Evolutionary conservation across 1,284 basidiomycete species (phyloP).

Genomic region (Tilletiopsis washingtonensis): DNA sequence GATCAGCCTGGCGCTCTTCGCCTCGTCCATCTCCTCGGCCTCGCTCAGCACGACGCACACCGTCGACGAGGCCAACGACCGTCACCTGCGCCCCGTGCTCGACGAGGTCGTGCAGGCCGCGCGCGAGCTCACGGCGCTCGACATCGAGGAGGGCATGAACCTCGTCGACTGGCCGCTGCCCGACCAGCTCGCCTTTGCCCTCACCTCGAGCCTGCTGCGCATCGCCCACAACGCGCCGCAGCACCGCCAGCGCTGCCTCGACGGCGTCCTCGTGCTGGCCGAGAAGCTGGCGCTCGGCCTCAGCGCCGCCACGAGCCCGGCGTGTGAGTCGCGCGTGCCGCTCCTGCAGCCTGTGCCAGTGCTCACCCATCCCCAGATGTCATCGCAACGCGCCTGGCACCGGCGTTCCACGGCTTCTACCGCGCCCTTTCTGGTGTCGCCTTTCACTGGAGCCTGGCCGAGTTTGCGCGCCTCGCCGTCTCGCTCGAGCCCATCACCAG

Average conservation of each 20-base stretch:
- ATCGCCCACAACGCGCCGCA: constrained; percentile 57
- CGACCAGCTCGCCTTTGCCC: constrained; percentile 40
- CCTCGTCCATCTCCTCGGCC: constrained; percentile 36
- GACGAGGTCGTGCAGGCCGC: constrained; percentile 25
- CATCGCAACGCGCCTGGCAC: constrained; percentile 63
- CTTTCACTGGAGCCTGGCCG: constrained; percentile 63
- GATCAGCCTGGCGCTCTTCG: constrained; percentile 42
- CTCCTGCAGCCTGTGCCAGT: neutral
- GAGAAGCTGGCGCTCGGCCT: constrained; percentile 13
- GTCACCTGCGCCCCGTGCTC: constrained; percentile 34
- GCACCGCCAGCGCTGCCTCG: constrained; percentile 55
- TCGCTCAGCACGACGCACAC: constrained; percentile 28
- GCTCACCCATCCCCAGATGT: constrained; percentile 54
- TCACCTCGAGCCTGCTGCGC: constrained; percentile 53
- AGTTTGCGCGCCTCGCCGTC: constrained; percentile 60
- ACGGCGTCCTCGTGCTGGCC: constrained; percentile 22
- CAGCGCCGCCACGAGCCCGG: constrained; percentile 51
- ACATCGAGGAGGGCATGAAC: constrained; percentile 30
- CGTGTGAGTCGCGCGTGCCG: too few species aligned
- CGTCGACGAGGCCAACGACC: constrained; percentile 16
- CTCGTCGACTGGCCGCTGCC: constrained; percentile 30
- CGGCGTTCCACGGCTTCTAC: constrained; percentile 77
- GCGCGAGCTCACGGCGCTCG: constrained; percentile 18
- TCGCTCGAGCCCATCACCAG: constrained; percentile 57
- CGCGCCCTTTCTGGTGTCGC: constrained; percentile 70